Conservation (phyloP, 768 basidiomycete genomes). For the Suillus plorans region DNA sequence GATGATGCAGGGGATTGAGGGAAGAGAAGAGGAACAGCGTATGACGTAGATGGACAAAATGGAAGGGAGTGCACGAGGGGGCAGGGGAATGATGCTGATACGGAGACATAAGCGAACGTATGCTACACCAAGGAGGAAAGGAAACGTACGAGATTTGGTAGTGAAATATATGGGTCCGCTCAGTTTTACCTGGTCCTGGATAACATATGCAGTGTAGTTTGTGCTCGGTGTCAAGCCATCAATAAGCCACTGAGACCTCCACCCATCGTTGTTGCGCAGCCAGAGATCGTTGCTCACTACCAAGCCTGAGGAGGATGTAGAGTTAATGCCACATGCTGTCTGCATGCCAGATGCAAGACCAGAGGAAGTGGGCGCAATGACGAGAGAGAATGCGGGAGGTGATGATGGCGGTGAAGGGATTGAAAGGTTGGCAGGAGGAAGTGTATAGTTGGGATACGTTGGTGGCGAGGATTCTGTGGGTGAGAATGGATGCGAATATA, state of each 20-base stretch:
- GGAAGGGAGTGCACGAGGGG: slow-evolving; percentile 69
- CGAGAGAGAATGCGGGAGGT: slow-evolving; percentile 50
- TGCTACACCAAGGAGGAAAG: background rate
- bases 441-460: slow-evolving; percentile 73
- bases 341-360: slow-evolving; percentile 44
- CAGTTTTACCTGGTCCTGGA: slow-evolving; percentile 55
- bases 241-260: slow-evolving; percentile 69
- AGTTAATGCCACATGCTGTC: slow-evolving; percentile 60
- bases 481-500: slow-evolving; percentile 65
- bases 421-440: slow-evolving; percentile 56
- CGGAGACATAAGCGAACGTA: background rate
- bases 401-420: slow-evolving; percentile 41
- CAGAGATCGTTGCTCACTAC: slow-evolving; percentile 50
- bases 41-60: slow-evolving; percentile 71
- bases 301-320: slow-evolving; percentile 36
- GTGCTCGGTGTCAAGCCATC: slow-evolving; percentile 58
- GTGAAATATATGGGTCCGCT: slow-evolving; percentile 68
- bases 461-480: slow-evolving; percentile 35
- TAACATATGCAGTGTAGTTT: slow-evolving; percentile 77
- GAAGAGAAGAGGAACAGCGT: slow-evolving; percentile 64
- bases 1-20: slow-evolving; percentile 41
- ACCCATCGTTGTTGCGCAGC: slow-evolving; percentile 57
- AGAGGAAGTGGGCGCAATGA: slow-evolving; percentile 52
- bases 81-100: slow-evolving; percentile 63
- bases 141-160: slow-evolving; percentile 55